phyloP scores from a whole-genome alignment of 495 filamentous ascomycete species.

The Talaromyces thailandensis region DNA sequence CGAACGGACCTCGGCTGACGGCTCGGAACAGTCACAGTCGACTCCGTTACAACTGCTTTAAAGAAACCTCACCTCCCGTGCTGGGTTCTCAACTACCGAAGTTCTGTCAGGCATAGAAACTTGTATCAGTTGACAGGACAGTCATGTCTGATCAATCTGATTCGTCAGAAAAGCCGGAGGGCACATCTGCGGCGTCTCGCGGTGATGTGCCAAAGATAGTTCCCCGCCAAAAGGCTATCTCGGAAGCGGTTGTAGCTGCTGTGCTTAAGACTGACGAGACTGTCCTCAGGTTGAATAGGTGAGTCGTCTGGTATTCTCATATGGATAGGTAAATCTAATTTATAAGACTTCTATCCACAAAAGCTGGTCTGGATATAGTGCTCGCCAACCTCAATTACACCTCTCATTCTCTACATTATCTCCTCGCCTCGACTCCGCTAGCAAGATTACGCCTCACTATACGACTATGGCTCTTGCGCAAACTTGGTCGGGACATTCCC shows the following conservation, averaged over 20 bases:
- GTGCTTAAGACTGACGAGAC: constrained; percentile 25
- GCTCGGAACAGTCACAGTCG: neutral
- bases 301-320: constrained; percentile 4
- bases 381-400: constrained; percentile 31
- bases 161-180: constrained; percentile 17
- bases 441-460: constrained; percentile 25
- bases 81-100: neutral
- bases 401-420: constrained; percentile 30
- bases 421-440: constrained; percentile 29
- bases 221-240: constrained; percentile 6
- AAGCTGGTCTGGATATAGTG: constrained; percentile 25
- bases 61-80: neutral
- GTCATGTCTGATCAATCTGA: neutral
- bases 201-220: neutral
- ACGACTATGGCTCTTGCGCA: constrained; percentile 27
- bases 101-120: neutral
- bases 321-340: neutral
- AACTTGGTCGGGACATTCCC: constrained; percentile 24
- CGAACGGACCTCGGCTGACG: neutral
- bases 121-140: neutral
- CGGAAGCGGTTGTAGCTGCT: constrained; percentile 22
- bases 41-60: neutral
- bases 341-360: constrained; percentile 24
- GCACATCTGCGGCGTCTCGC: constrained; percentile 1
- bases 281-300: constrained; percentile 30